Base-by-base conservation (phyloP, 306 rosid genomes). In the Urtica urens region DNA sequence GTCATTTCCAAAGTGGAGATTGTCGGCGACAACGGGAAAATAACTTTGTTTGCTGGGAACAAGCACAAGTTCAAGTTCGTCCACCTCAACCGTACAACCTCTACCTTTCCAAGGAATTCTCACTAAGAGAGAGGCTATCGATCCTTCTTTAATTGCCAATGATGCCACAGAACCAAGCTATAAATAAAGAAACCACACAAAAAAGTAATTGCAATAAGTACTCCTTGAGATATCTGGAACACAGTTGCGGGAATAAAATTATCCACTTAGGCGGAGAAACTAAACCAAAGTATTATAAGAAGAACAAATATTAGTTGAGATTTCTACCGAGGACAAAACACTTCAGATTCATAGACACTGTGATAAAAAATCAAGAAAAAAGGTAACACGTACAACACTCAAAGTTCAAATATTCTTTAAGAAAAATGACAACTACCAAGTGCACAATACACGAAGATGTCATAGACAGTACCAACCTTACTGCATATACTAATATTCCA, bases 81-180 rank as follows among this genome's bases (percentile, higher is more conserved):
- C 77, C 66, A 90, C 81, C 70, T 90, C 95, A 46, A 84, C 94
- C 71, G 74, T 76, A 49, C 79, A 81, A 59, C 95, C 97, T 54
- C 77, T 53, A 35, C 75, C 81, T 52, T 75, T 81, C 97, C 97
- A 90, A 39, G 97, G 94, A 93, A 90, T 74, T 73, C 71, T 67
- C 65, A 84, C 70, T 59, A 77, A 58, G 21, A 90, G 63, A 37
- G 75, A 64, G 38, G 95, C 87, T 70, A 90, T 72, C 28, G 97
- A 90, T 28, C 97, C 97, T 74, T 90, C 97, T 73, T 84, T 90
- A 39, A 84, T 53, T 22, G 34, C 45, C 25, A 90, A 9, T 0
- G 81, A 71, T 46, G 85, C 64, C 26, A 68, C 72, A 55, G 68
- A 64, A 34, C 83, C 71, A 38, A 81, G 45, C 97, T 64, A 44